A percentile compares a stretch with the other conserved stretches of the same genome.
phyloP scores from a whole-genome alignment of 345 rosid species.

The Clarkia xantiana region DNA sequence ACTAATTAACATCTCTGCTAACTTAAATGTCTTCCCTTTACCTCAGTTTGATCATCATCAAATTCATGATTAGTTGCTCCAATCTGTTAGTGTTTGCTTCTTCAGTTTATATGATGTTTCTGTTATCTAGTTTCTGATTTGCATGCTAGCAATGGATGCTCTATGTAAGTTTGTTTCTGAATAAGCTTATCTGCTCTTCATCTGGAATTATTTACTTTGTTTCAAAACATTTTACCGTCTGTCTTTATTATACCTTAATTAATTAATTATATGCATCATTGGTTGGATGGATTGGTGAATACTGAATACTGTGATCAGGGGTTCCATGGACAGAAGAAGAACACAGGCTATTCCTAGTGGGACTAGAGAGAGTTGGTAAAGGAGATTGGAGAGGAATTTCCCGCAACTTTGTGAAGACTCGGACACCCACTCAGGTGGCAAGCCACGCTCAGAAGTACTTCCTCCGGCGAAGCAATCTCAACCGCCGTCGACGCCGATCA shows the following conservation, averaged over 20 bases:
- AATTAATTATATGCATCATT: neutral
- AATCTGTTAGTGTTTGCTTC: too few relatives aligned
- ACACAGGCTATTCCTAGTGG: slow-evolving; percentile 73
- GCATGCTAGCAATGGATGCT: neutral
- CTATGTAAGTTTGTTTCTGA: neutral
- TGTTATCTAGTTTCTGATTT: neutral
- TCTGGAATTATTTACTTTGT: too few relatives aligned
- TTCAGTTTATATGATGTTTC: neutral
- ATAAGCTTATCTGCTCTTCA: too few relatives aligned
- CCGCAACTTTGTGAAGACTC: slow-evolving; percentile 62
- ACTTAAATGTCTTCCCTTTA: neutral
- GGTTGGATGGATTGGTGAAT: neutral
- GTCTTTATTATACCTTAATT: neutral
- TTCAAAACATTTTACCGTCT: neutral
- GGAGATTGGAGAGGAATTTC: slow-evolving; percentile 98
- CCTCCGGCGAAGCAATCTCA: slow-evolving; percentile 61
- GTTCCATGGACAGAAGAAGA: slow-evolving; percentile 97
- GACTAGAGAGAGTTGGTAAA: slow-evolving; percentile 75
- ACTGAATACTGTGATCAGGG: slow-evolving; percentile 22
- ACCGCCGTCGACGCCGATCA: slow-evolving; percentile 86
- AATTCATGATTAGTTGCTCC: too few relatives aligned
- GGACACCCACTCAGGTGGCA: slow-evolving; percentile 93
- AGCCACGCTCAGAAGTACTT: slow-evolving; percentile 97
- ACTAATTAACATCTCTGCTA: slow-evolving; percentile 1
- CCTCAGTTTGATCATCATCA: neutral